Evolutionary conservation across 73 alveolate genomes (phyloP), one percentile per base, ranked within the genome.

Genomic region (Paramecium bursaria): DNA sequence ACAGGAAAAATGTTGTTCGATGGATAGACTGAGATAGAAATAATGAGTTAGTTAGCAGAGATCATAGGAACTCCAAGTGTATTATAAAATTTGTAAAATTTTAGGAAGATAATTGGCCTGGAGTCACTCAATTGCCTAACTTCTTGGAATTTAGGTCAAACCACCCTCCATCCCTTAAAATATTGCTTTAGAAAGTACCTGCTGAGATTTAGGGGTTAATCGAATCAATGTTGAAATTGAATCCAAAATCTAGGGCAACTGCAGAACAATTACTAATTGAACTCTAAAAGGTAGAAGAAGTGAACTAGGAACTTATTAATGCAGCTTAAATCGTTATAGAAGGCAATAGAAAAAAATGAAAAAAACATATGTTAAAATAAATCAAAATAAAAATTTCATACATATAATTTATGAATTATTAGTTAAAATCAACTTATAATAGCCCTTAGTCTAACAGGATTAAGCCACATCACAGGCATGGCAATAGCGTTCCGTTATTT

Each of bases 101-200:
- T 7, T 86, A 86, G 91, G 76, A 53, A 21, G 67, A 75, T n/a
- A 74, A 49, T 46, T 91, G 93, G 93, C 85, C 87, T n/a, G 96
- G 93, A 33, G 93, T 87, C n/a, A 79, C 85, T 14, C 55, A 27
- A 2, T 74, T 91, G 11, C 96, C 96, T 10, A 54, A 75, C 54
- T 91, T 80, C 57, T 29, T 91, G 3, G 96, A 91, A 57, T 91
- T 87, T 46, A 80, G 75, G 3, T 42, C 50, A 23, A 85, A 79
- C 0, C 67, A 23, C 1, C 42, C 44, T 6, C 76, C 60, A 52
- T 54, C 75, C n/a, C 23, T 91, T 13, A 35, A 75, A 13, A 67
- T 50, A 44, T 33, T 87, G 29, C 74, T 91, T 44, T 51, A 87
- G 14, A 44, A 19, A 17, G 85, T 80, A 15, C 50, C 86, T 49